These are phyloP conservation scores for Macrolepiota fuliginosa DNA, from an alignment of 768 basidiomycete species.

Conservation along the genomic window DNA sequence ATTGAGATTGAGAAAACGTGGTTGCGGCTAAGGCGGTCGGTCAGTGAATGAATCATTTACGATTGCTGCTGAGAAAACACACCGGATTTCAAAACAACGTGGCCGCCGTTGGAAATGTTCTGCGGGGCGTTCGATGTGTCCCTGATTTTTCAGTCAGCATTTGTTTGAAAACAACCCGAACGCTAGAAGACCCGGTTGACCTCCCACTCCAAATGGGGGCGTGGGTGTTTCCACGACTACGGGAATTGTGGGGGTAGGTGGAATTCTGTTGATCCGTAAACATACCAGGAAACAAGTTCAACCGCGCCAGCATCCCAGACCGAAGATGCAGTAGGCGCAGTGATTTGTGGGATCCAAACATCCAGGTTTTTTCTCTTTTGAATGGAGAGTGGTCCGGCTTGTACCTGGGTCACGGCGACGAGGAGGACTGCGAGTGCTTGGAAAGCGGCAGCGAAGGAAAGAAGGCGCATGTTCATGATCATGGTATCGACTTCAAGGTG, in stretches of 20 bases:
- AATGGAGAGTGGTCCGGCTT: conserved; percentile 22
- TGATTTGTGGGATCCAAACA: conserved; percentile 29
- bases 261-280: not conserved
- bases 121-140: conserved; percentile 35
- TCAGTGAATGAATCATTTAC: not conserved
- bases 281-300: conserved; percentile 30
- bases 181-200: too few species aligned
- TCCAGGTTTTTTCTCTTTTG: conserved; percentile 24
- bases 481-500: conserved; percentile 2
- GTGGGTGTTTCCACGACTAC: too few species aligned
- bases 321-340: conserved; percentile 24
- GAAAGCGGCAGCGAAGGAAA: conserved; percentile 21
- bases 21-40: conserved; percentile 1
- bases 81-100: conserved; percentile 30
- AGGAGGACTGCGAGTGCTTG: conserved; percentile 23
- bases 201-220: too few species aligned
- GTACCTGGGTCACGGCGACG: conserved; percentile 17
- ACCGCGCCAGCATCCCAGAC: conserved; percentile 26
- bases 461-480: conserved; percentile 20
- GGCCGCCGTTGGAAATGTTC: conserved; percentile 39
- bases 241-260: too few species aligned
- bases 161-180: too few species aligned
- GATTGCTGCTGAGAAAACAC: conserved; percentile 21
- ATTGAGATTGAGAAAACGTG: too few species aligned
- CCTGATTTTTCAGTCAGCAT: conserved; percentile 24